Conservation (phyloP, 495 filamentous ascomycete species). For the Choiromyces venosus region DNA sequence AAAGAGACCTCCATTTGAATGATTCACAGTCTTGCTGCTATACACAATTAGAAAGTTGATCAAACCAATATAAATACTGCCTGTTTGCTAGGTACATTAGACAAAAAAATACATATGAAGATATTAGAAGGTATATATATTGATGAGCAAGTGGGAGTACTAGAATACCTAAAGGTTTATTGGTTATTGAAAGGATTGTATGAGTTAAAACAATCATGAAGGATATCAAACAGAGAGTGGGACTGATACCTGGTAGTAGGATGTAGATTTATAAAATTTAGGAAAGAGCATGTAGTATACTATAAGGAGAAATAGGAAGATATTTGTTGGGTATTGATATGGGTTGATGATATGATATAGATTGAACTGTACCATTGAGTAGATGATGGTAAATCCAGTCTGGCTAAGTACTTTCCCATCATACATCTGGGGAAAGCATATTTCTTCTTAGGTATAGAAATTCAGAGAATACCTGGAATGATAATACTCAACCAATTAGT, state of each 20-base stretch:
- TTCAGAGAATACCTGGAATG: no score
- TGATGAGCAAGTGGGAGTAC: background rate
- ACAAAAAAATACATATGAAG: background rate
- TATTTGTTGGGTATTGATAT: background rate
- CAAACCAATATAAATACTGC: background rate
- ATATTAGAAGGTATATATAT: background rate
- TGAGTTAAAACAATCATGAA: background rate
- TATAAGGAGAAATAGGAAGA: background rate
- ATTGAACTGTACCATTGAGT: background rate
- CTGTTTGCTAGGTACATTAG: background rate
- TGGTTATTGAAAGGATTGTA: background rate
- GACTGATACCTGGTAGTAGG: background rate
- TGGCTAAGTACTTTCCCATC: no score
- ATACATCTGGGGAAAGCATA: no score
- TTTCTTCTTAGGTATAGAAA: no score
- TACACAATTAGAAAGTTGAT: background rate
- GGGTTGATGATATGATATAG: background rate
- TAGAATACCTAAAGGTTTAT: no score
- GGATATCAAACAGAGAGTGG: background rate
- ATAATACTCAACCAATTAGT: no score
- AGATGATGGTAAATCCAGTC: background rate
- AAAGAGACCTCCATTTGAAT: background rate
- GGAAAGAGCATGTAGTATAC: background rate
- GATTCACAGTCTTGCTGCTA: background rate
- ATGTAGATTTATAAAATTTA: background rate